Evolutionary conservation across 495 filamentous ascomycete species (phyloP).

Genomic region (Aspergillus sclerotiicarbonarius): DNA sequence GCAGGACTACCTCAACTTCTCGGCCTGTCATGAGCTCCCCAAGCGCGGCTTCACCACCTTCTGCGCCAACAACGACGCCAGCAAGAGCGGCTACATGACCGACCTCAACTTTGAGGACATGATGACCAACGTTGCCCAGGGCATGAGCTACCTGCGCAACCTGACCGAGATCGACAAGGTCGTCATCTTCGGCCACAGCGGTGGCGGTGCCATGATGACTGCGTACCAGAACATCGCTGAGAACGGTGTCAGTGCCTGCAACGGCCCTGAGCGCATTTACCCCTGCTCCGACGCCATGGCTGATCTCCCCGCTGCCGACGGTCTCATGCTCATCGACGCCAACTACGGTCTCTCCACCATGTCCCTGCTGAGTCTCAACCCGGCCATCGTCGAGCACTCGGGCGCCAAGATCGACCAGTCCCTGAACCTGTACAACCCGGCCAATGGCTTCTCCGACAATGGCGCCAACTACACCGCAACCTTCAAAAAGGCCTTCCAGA

Average conservation of each 20-base stretch:
- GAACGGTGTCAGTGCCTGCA: constrained; percentile 15
- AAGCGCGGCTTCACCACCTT: constrained; percentile 17
- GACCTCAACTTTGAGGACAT: constrained; percentile 18
- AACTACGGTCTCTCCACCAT: constrained; percentile 19
- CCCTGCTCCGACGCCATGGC: constrained; percentile 15
- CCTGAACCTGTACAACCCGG: constrained; percentile 10
- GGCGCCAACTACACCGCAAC: constrained; percentile 11
- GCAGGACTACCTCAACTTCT: constrained; percentile 12
- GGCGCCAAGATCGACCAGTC: constrained; percentile 7
- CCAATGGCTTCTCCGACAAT: constrained; percentile 10
- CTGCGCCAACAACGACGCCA: constrained; percentile 16
- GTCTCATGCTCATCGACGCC: constrained; percentile 11
- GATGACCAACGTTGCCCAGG: constrained; percentile 8
- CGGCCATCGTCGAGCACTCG: constrained; percentile 7
- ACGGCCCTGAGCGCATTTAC: constrained; percentile 16
- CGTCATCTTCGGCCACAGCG: constrained; percentile 16
- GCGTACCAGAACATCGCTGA: constrained; percentile 20
- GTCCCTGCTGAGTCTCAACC: constrained; percentile 13
- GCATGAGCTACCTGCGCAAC: constrained; percentile 11
- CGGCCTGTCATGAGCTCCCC: constrained; percentile 11
- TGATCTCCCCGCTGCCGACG: constrained; percentile 10
- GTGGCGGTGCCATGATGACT: constrained; percentile 19
- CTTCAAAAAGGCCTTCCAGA: constrained; percentile 8
- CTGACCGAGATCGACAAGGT: constrained; percentile 14
- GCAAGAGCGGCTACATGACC: constrained; percentile 13